Base-by-base conservation (phyloP, 148 eudicot species). In the Limonium bicolor region DNA sequence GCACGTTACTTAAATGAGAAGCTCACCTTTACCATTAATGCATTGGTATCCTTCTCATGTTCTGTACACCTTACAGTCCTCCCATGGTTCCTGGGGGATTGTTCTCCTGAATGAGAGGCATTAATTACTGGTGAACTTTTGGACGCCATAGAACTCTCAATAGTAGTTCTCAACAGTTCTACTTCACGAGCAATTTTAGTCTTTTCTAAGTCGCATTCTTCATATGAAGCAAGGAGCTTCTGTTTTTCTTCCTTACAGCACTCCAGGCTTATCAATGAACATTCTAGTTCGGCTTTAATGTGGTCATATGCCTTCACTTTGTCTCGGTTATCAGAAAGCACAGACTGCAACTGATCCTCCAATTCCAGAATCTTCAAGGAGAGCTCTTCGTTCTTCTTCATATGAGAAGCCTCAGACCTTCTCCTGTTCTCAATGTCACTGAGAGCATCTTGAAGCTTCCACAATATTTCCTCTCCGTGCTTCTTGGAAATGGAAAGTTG, bases 201-300 rank as follows among this genome's bases (percentile, higher is more conserved):
- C 41, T 70, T 80, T 63, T 75, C 76, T 26, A 63, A 61, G 63
- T 50, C 60, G 48, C 73, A 75, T 49, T 77, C 78, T 56, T 60
- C 60, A 50, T 77, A 61, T 50, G 71, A 68, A 38, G 53, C 54
- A 49, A 67, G 58, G 11, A 85, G 70, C 75, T 62, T 77, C 58
- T 73, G 71, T 45, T 90, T 90, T 67, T 90, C 97, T 67, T 90
- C 95, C 74, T 69, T 90, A 59, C 93, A 90, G 48, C 93, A 90
- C 57, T 84, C 95, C 40, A 85, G 71, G 67, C 87, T 84, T 60
- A 80, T 69, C 31, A 68, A 23, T 13, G 93, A 78, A 65, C 99
- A 90, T 51, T 90, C 99, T 56, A 90, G 33, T 39, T 84, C 88
- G 8, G 85, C 82, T 72, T 72, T 73, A 38, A 73, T 50, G 24